phyloP scores from a whole-genome alignment of 2,329 filamentous ascomycete species.

The Seiridium unicorne region DNA sequence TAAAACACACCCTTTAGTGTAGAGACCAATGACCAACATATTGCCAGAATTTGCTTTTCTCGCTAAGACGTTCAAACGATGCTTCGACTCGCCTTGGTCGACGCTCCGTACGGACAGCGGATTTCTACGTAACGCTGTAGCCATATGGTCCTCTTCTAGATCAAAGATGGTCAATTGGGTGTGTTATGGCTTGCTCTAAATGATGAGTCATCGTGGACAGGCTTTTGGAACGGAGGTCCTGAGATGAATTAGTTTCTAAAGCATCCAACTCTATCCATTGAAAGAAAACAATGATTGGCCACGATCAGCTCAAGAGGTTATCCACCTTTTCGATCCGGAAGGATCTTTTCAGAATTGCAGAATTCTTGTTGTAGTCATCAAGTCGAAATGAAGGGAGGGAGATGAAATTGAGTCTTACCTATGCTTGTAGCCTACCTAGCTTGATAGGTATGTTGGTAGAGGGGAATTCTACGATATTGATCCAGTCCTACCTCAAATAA shows the following conservation, averaged over 20 bases:
- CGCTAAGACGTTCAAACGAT: neutral
- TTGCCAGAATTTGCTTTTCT: neutral
- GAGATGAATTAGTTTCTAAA: no score
- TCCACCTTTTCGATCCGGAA: slow-evolving; percentile 25
- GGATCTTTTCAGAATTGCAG: slow-evolving; percentile 31
- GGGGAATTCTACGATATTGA: neutral
- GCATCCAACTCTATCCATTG: no score
- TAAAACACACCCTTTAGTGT: neutral
- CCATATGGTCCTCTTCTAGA: neutral
- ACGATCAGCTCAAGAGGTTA: slow-evolving; percentile 28
- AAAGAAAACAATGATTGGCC: no score
- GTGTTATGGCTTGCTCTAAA: neutral
- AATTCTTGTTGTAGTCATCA: slow-evolving; percentile 34
- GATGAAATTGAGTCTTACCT: neutral
- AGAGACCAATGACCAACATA: neutral
- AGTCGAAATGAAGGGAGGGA: neutral
- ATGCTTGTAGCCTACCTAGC: neutral
- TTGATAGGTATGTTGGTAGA: neutral
- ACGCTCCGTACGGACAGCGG: neutral
- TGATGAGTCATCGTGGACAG: neutral
- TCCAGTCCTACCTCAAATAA: neutral
- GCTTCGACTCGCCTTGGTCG: neutral
- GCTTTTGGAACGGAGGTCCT: no score
- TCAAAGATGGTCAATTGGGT: neutral
- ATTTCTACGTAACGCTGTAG: neutral